Base-by-base conservation (phyloP, 176 grass and related monocot species). In the Aegilops umbellulata region DNA sequence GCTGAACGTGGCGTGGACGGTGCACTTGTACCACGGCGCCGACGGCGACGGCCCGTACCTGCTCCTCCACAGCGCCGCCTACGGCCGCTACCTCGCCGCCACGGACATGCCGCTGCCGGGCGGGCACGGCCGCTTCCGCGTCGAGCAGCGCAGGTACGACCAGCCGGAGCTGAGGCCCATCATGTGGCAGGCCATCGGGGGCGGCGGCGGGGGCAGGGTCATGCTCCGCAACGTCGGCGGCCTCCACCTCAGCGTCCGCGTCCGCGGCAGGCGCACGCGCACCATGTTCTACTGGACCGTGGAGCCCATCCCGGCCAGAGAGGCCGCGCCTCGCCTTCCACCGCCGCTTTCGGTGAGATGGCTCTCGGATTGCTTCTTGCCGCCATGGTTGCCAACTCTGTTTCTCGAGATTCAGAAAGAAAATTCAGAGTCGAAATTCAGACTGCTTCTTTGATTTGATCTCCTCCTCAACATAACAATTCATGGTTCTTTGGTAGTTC, bases 41-140 rank as follows among this genome's bases (percentile, higher is more conserved):
- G 0, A 46, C 1, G 14, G 25, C 61, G 32, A 53, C 49, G 79
- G 61, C 71, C 5, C 4, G 16, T 20, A 5, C 39, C 6, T 86
- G 6, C 84, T 78, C 23, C 75, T 86, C 47, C 84, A 31, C 15
- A 16, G 32, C 47, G 83, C 69, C 24, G 80, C 60, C 72, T 85
- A 85, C 63, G 83, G 83, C 10, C 63, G 73, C 36, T 85, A 85
- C 74, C 83, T 79, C 61, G 74, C 27, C 1, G 8, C 30, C 30
- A 17, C 22, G 35, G 27, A 9, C 61, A 19, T 5, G 10, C 19
- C 17, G 30, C 61, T 74, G 15, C 63, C 62, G 44, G 23, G 10
- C 20, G 47, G 31, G 19, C 0, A 5, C 39, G 1, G 0, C 16
- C 68, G 53, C 69, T 38, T 14, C 69, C 51, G 53, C 39, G 30